These are phyloP conservation scores for Neurospora cerealis DNA, from an alignment of 495 filamentous ascomycete genomes.

Conservation along the genomic window DNA sequence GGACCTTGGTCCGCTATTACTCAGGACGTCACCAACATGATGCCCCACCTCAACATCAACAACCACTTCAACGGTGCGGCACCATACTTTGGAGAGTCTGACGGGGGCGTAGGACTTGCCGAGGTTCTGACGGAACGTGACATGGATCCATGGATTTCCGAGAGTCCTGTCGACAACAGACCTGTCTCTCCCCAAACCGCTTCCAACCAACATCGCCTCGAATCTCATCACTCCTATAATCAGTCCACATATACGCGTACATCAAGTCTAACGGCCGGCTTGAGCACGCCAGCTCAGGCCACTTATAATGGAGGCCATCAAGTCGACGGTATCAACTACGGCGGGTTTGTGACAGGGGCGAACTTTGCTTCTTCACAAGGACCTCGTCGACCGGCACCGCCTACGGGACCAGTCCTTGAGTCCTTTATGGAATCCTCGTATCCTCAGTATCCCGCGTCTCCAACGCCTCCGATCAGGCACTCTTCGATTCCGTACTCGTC, in stretches of 20 bases:
- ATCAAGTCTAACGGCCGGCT: neutral
- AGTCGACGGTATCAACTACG: neutral
- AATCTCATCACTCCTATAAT: neutral
- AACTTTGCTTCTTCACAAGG: neutral
- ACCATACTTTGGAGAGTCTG: constrained; percentile 19
- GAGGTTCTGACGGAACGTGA: constrained; percentile 20
- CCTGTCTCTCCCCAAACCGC: neutral
- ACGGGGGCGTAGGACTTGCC: constrained; percentile 24
- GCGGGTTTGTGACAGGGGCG: neutral
- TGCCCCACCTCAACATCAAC: constrained; percentile 13
- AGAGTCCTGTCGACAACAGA: neutral
- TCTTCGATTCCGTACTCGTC: neutral
- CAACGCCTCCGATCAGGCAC: neutral
- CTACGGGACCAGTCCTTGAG: neutral
- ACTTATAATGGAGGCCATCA: neutral
- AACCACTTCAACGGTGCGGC: constrained; percentile 15
- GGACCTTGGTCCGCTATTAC: neutral
- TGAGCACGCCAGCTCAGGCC: neutral
- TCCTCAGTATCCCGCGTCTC: neutral
- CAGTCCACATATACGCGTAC: neutral
- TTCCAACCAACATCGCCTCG: neutral
- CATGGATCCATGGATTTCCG: constrained; percentile 1
- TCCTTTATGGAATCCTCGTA: neutral
- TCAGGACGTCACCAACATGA: constrained; percentile 16
- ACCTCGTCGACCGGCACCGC: neutral